Evolutionary conservation across 805 yeast genomes (phyloP), one percentile per base, ranked within the genome.

Genomic region (Yamadazyma ubonensis): DNA sequence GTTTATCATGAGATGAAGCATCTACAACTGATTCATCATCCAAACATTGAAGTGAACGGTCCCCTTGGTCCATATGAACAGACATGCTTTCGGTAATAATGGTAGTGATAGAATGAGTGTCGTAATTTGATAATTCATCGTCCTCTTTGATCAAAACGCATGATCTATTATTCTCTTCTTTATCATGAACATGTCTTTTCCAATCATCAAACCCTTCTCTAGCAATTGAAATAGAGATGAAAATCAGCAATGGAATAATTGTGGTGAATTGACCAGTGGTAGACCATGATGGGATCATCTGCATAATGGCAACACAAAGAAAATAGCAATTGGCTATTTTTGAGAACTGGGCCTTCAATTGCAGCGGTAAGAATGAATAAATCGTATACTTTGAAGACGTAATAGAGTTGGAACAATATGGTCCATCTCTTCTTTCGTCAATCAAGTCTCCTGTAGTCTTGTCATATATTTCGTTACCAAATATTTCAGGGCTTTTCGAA

Each of bases 221-320:
- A 6, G 83, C 76, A 63, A 91, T 89, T 0, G 98, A 87, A 19
- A 93, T 86, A 6, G 87, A 71, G 65, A 93, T 86, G 59, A 93
- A 93, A 5, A 93, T 75, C 60, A 82, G 66, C 42, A 93, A 70
- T 2, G 99, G 98, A 29, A 90, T 74, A 51, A 93, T 91, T 2
- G 99, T 93, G 3, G 98, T 93, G 57, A 80, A 88, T 9, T 89
- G 84, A 44, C 98, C 99, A 0, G 99, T 93, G 5, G 99, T 88
- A 1, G 96, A 87, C 97, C 96, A 93, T 2, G 89, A 79, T 0
- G 99, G 98, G 34, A 93, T 83, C 90, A 91, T 82, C 58, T 93
- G 99, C 70, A 93, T 69, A 45, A 93, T 84, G 2, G 98, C 90
- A 12, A 93, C 93, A 2, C 81, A 71, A 75, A 93, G 65, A 63